Percentiles rank a stretch among this genome's conserved stretches.
Conservation (phyloP, 192 early-diverging fungal genomes). For the Allomyces arbusculus region DNA sequence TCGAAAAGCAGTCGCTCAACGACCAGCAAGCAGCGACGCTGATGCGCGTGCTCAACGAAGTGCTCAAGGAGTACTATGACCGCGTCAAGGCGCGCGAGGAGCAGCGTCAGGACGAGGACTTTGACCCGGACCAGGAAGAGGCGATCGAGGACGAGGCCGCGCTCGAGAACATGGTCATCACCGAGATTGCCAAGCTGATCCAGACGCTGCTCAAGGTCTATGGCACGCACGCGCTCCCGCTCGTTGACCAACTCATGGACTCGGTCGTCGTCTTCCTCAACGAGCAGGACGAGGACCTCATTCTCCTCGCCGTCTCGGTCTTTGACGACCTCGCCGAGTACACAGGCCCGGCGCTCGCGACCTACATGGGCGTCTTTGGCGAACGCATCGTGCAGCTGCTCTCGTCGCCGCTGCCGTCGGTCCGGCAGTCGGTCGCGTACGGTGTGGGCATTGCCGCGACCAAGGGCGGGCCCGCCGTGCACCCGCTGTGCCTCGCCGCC, state of each 20-base stretch:
- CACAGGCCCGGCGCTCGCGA: conserved; percentile 46
- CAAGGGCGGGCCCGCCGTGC: conserved; percentile 59
- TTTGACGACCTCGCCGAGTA: conserved; percentile 87
- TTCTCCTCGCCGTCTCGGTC: conserved; percentile 86
- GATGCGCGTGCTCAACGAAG: neutral
- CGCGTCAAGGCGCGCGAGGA: conserved; percentile 56
- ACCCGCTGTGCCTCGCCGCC: conserved; percentile 40
- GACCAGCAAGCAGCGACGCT: neutral
- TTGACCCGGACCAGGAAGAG: conserved; percentile 88
- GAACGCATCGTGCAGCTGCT: conserved; percentile 47
- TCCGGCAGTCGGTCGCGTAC: conserved; percentile 87
- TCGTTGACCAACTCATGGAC: conserved; percentile 62
- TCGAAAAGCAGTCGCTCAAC: neutral
- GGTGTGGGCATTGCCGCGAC: conserved; percentile 80
- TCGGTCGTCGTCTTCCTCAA: conserved; percentile 40
- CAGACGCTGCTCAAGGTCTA: conserved; percentile 63
- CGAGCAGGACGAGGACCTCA: conserved; percentile 41
- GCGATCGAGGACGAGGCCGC: conserved; percentile 60
- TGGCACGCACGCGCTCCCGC: conserved; percentile 45
- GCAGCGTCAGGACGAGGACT: conserved; percentile 49
- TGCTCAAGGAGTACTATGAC: conserved; percentile 50
- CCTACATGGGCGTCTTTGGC: conserved; percentile 16
- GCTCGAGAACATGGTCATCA: conserved; percentile 56
- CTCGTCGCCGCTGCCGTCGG: conserved; percentile 36
- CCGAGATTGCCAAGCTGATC: conserved; percentile 62